Evolutionary conservation across 1,139 yeast species (phyloP).

Genomic region (Hemisphaericaspora lyxosophila): DNA sequence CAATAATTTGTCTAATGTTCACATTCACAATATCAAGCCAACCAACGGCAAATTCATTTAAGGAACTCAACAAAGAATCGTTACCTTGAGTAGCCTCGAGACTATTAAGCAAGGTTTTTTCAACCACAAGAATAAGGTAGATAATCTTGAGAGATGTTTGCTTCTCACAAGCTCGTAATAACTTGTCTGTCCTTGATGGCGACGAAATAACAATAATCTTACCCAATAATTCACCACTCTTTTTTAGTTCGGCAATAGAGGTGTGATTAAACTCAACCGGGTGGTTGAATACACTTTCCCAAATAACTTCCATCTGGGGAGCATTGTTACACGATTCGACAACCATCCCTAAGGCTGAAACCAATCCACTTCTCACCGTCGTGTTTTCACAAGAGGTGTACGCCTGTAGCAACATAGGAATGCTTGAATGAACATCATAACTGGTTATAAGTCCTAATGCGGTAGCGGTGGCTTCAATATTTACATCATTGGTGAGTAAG

Average conservation of each 20-base stretch:
- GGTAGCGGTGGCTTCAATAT: constrained; percentile 49
- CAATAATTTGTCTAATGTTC: constrained; percentile 54
- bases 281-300: constrained; percentile 22
- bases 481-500: constrained; percentile 31
- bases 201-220: constrained; percentile 22
- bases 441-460: constrained; percentile 49
- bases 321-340: constrained; percentile 9
- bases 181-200: constrained; percentile 16
- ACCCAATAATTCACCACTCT: constrained; percentile 34
- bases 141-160: constrained; percentile 21
- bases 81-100: constrained; percentile 14
- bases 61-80: constrained; percentile 13
- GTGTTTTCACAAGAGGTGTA: constrained; percentile 14
- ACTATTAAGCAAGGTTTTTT: constrained; percentile 32
- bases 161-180: constrained; percentile 12
- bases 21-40: constrained; percentile 28
- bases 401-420: constrained; percentile 9
- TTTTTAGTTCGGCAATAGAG: constrained; percentile 23
- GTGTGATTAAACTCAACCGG: constrained; percentile 13
- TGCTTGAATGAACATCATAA: constrained; percentile 6
- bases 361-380: constrained; percentile 26
- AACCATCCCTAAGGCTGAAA: constrained; percentile 32
- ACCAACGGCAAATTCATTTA: constrained; percentile 16
- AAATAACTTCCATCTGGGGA: constrained; percentile 16
- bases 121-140: constrained; percentile 34